These are phyloP conservation scores for Globisporangium rhizosaccharum DNA, from an alignment of 352 stramenopile genomes.

Conservation along the genomic window DNA sequence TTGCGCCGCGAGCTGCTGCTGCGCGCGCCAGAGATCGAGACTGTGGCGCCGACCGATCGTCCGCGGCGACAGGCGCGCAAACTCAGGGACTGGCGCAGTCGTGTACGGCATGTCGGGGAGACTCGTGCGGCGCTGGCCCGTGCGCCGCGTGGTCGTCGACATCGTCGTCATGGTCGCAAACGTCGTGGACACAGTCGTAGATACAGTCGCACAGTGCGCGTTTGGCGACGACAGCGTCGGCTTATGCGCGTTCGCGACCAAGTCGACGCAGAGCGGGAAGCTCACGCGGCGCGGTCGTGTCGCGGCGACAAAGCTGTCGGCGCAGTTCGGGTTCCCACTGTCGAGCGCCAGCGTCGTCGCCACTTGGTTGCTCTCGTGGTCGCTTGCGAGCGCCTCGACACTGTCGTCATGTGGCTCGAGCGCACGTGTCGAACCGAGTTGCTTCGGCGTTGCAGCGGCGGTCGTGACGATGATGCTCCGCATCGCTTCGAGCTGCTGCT, in stretches of 20 bases:
- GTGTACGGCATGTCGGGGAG: conserved; percentile 12
- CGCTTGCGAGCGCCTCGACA: conserved; percentile 12
- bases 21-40: conserved; percentile 42
- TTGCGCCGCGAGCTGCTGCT: conserved; percentile 37
- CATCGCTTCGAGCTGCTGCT: conserved; percentile 51
- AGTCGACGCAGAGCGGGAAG: conserved; percentile 21
- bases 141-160: not conserved
- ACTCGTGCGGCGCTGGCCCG: conserved; percentile 13
- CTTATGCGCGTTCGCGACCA: conserved; percentile 23
- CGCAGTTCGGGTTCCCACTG: conserved; percentile 33
- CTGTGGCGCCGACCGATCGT: conserved; percentile 38
- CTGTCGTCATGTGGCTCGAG: not conserved
- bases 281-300: conserved; percentile 8
- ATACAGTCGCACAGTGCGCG: conserved; percentile 11
- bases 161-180: too few relatives aligned
- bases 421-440: too few relatives aligned
- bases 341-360: conserved; percentile 13
- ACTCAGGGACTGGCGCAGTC: not conserved
- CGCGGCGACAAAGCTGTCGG: conserved; percentile 10
- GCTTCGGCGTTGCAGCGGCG: not conserved
- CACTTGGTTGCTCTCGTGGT: not conserved
- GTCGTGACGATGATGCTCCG: conserved; percentile 10
- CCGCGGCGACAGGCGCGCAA: conserved; percentile 17
- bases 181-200: too few relatives aligned
- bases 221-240: conserved; percentile 35